Evolutionary conservation across 148 eudicot species (phyloP).

Genomic region (Arctostaphylos glauca): DNA sequence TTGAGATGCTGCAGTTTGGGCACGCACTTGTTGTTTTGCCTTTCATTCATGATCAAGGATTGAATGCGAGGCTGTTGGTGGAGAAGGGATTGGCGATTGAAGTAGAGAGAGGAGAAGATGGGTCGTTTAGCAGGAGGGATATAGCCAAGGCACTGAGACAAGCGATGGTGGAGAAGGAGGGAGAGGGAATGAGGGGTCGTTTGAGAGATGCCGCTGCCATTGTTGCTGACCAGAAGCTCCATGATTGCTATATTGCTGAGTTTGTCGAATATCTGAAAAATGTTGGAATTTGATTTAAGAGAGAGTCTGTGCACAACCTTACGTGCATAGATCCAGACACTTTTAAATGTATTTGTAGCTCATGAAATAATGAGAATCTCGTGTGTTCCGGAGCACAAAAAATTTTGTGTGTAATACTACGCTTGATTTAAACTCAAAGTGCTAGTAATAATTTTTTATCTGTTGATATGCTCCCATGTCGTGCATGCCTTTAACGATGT

Average conservation of each 20-base stretch:
- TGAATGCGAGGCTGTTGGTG: slow-evolving; percentile 31
- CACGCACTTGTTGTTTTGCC: slow-evolving; percentile 26
- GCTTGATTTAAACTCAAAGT: too few species aligned
- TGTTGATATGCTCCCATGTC: too few species aligned
- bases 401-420: too few species aligned
- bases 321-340: too few species aligned
- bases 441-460: too few species aligned
- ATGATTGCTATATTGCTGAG: slow-evolving; percentile 16
- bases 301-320: too few species aligned
- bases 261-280: slow-evolving; percentile 13
- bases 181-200: slow-evolving; percentile 1
- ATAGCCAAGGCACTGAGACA: slow-evolving; percentile 12
- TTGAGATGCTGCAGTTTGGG: slow-evolving; percentile 25
- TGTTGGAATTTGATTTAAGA: background rate
- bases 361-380: too few species aligned
- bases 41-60: slow-evolving; percentile 20
- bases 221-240: slow-evolving; percentile 13
- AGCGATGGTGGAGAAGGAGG: slow-evolving; percentile 22
- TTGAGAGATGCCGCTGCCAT: slow-evolving; percentile 12
- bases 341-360: too few species aligned
- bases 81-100: slow-evolving; percentile 31
- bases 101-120: slow-evolving; percentile 30
- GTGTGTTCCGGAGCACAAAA: too few species aligned
- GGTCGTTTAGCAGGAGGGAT: slow-evolving; percentile 6
- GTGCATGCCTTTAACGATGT: too few species aligned